Conservation (phyloP, 1,284 basidiomycete genomes). For the Leccinum pachyderme region DNA sequence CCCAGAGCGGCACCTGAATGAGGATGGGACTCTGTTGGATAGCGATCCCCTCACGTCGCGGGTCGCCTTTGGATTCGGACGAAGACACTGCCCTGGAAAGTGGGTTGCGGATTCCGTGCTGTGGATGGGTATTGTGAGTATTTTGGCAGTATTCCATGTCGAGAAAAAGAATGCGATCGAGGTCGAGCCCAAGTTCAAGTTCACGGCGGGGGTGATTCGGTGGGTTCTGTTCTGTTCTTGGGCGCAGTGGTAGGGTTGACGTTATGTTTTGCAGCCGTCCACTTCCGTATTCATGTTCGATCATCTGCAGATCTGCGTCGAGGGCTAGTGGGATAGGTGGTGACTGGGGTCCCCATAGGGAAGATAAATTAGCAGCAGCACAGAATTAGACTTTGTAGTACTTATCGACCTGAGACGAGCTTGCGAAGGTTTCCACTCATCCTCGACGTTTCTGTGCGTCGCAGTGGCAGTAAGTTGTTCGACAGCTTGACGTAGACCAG, state of each 20-base stretch:
- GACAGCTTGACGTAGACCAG: background rate
- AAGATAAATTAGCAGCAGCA: conserved; percentile 19
- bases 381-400: conserved; percentile 12
- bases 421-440: background rate
- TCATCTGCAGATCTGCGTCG: conserved; percentile 28
- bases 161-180: conserved; percentile 25
- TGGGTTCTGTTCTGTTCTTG: conserved; percentile 16
- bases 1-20: conserved; percentile 27
- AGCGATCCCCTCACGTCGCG: conserved; percentile 27
- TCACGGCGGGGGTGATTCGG: conserved; percentile 33
- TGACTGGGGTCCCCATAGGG: conserved; percentile 21
- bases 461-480: conserved; percentile 6
- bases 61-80: conserved; percentile 33
- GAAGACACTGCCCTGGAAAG: conserved; percentile 35
- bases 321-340: conserved; percentile 18
- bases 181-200: conserved; percentile 34
- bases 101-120: conserved; percentile 34
- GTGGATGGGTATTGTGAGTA: conserved; percentile 35
- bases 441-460: background rate
- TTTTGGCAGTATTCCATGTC: conserved; percentile 31
- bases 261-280: conserved; percentile 27
- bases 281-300: conserved; percentile 32
- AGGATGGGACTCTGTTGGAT: conserved; percentile 27
- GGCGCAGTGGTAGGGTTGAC: conserved; percentile 16
- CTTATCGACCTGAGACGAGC: background rate